Percentiles rank a stretch among this genome's conserved stretches.
phyloP scores from a whole-genome alignment of 139 green algal genomes.

The Haematococcus sp. region DNA sequence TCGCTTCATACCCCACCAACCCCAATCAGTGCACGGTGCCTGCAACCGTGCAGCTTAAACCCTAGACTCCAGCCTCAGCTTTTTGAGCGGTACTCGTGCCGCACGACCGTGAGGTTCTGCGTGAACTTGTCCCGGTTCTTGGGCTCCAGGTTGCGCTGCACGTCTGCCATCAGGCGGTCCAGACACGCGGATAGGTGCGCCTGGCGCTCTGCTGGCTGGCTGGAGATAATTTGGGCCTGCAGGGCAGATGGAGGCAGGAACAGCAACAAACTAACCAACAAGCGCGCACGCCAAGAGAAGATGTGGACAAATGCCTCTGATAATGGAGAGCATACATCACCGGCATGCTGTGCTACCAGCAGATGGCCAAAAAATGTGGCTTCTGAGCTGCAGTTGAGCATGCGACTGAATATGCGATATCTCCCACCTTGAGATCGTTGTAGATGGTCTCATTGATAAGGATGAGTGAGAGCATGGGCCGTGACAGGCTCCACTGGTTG shows the following conservation, averaged over 20 bases:
- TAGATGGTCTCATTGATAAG: conserved; percentile 87
- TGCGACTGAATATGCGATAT: too few relatives aligned
- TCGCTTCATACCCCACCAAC: too few relatives aligned
- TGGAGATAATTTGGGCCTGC: conserved; percentile 57
- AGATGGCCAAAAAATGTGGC: too few relatives aligned
- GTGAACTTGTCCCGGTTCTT: conserved; percentile 99
- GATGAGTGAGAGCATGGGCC: conserved; percentile 96
- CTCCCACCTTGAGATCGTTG: conserved; percentile 62
- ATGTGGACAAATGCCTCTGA: too few relatives aligned
- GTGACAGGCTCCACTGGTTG: conserved; percentile 95
- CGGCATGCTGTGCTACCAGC: too few relatives aligned
- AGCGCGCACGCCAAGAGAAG: too few relatives aligned
- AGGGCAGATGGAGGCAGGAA: neutral
- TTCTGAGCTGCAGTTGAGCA: neutral
- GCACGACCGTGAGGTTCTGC: conserved; percentile 92
- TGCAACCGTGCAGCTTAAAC: too few relatives aligned
- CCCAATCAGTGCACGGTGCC: too few relatives aligned
- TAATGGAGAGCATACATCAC: too few relatives aligned
- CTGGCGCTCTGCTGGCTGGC: conserved; percentile 64
- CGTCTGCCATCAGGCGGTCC: conserved; percentile 91
- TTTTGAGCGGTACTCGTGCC: conserved; percentile 86
- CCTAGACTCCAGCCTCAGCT: too few relatives aligned
- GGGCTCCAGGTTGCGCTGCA: conserved; percentile 83
- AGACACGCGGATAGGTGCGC: conserved; percentile 73
- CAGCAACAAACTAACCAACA: too few relatives aligned